Evolutionary conservation across 2,329 filamentous ascomycete species (phyloP).

Genomic region (Penicillium frequentans): DNA sequence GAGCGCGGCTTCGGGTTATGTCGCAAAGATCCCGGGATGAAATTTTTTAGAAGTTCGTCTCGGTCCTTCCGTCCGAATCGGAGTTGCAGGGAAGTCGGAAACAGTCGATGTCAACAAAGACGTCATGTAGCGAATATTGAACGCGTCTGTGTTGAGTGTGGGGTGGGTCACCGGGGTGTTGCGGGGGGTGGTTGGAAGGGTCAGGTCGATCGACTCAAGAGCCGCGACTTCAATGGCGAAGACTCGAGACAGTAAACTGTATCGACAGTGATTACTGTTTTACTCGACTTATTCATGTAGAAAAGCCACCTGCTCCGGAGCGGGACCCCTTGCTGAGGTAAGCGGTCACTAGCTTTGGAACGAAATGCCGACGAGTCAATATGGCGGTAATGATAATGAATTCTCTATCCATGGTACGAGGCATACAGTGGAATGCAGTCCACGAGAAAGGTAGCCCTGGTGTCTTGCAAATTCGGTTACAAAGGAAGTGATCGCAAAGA

Average conservation of each 20-base stretch:
- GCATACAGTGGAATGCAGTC: not conserved
- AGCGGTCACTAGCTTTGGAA: slow-evolving; percentile 9
- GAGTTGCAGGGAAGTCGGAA: slow-evolving; percentile 15
- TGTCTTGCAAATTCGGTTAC: too few relatives aligned
- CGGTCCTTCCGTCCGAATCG: slow-evolving; percentile 4
- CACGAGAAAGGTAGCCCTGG: too few relatives aligned
- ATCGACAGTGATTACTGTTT: slow-evolving; percentile 8
- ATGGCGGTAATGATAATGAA: not conserved
- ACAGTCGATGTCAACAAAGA: slow-evolving; percentile 35
- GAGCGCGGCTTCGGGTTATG: slow-evolving; percentile 28
- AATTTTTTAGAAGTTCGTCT: not conserved
- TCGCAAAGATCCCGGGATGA: slow-evolving; percentile 9
- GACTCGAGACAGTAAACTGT: not conserved
- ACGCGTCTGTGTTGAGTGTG: slow-evolving; percentile 13
- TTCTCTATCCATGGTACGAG: not conserved
- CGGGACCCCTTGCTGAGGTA: slow-evolving; percentile 32
- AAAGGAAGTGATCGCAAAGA: too few relatives aligned
- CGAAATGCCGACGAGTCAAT: not conserved
- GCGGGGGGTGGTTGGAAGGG: not conserved
- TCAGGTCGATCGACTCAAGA: not conserved
- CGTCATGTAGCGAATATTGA: slow-evolving; percentile 34
- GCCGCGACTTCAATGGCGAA: slow-evolving; percentile 1
- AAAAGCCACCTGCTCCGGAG: slow-evolving; percentile 33
- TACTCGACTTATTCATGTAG: slow-evolving; percentile 23
- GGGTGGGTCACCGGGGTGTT: slow-evolving; percentile 10